Conservation (phyloP, 495 filamentous ascomycete species). For the Extremus antarcticus region DNA sequence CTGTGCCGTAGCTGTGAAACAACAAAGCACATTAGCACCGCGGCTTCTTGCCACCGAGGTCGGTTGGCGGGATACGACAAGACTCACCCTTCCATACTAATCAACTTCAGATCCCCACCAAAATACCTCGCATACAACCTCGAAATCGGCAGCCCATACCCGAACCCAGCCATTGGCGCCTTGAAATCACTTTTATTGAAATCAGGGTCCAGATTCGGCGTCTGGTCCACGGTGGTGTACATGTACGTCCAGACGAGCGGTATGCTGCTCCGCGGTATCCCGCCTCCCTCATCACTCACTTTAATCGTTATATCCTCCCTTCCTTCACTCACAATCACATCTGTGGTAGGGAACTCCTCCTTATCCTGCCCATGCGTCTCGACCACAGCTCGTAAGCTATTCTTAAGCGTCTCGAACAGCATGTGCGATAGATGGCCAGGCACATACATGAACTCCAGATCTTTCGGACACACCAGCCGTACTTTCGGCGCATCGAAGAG, state of each 20-base stretch:
- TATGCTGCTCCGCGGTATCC: conserved; percentile 81
- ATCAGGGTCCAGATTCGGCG: conserved; percentile 87
- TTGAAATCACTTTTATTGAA: conserved; percentile 99
- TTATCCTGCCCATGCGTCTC: conserved; percentile 91
- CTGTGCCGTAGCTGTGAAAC: conserved; percentile 73
- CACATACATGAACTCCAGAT: conserved; percentile 97
- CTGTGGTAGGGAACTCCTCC: conserved; percentile 90
- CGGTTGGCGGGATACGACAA: too few species aligned
- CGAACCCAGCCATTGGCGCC: conserved; percentile 97
- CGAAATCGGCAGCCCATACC: conserved; percentile 88
- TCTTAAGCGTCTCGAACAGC: conserved; percentile 98
- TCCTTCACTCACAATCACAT: conserved; percentile 92
- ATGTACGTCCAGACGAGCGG: conserved; percentile 99
- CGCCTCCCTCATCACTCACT: conserved; percentile 89
- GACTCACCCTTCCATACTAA: conserved; percentile 98
- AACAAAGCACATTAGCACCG: background rate
- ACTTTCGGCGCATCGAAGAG: conserved; percentile 95
- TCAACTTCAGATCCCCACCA: conserved; percentile 90
- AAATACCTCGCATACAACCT: conserved; percentile 94
- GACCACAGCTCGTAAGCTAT: conserved; percentile 90
- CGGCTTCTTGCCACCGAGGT: too few species aligned
- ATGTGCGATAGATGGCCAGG: conserved; percentile 96
- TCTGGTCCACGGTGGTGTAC: conserved; percentile 97
- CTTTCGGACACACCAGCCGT: conserved; percentile 85
- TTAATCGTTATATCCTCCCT: conserved; percentile 99